Conservation (phyloP, 768 basidiomycete genomes). For the Phlebiopsis gigantea region DNA sequence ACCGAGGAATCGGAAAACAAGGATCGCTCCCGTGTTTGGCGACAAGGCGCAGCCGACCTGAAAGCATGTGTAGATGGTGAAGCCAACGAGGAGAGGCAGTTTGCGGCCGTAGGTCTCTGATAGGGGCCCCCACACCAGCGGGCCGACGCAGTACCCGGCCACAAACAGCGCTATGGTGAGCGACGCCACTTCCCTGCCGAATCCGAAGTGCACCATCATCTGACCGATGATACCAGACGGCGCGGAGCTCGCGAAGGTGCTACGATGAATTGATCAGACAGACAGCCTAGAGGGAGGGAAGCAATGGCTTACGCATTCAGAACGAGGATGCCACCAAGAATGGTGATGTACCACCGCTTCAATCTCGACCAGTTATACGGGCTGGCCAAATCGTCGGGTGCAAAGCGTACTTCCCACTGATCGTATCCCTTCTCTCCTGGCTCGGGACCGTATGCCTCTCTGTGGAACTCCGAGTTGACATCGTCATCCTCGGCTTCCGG, state of each 20-base stretch:
- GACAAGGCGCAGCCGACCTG: constrained; percentile 61
- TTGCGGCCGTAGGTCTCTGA: constrained; percentile 34
- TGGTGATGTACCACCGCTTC: constrained; percentile 24
- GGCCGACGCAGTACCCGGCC: constrained; percentile 63
- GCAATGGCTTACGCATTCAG: constrained; percentile 31
- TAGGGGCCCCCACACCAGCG: constrained; percentile 54
- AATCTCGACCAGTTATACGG: constrained; percentile 22
- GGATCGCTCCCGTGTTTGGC: constrained; percentile 54
- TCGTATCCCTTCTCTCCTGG: constrained; percentile 23
- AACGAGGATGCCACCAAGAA: constrained; percentile 19
- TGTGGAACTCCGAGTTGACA: constrained; percentile 18
- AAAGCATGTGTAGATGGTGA: constrained; percentile 57
- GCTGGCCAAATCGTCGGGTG: constrained; percentile 19
- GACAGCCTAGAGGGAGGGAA: not conserved
- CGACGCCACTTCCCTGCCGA: constrained; percentile 46
- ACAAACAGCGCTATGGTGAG: constrained; percentile 61
- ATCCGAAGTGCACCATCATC: constrained; percentile 41
- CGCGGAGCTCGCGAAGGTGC: constrained; percentile 60
- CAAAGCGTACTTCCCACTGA: constrained; percentile 21
- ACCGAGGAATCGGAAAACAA: constrained; percentile 66
- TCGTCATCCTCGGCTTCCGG: constrained; percentile 10
- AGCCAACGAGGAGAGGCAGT: constrained; percentile 24
- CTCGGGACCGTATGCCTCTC: constrained; percentile 21
- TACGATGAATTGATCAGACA: constrained; percentile 28
- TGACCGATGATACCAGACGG: constrained; percentile 44